phyloP scores from a whole-genome alignment of 2,329 filamentous ascomycete species.

The Penicillium sp. region DNA sequence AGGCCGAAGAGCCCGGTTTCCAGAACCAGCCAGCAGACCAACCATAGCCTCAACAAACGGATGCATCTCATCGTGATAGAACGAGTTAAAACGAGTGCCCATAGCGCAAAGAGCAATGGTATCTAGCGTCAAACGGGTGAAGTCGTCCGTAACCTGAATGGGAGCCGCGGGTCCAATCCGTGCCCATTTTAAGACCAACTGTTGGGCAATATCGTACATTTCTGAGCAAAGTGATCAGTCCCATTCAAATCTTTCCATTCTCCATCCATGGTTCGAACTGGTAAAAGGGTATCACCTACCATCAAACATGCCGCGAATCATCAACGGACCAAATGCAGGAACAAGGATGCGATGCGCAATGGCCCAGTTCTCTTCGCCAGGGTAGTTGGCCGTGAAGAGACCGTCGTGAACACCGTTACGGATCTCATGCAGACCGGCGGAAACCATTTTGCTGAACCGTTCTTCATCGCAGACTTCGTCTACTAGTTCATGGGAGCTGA shows the following conservation, averaged over 20 bases:
- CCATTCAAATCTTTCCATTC: neutral
- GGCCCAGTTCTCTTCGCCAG: slow-evolving; percentile 59
- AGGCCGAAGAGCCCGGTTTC: slow-evolving; percentile 51
- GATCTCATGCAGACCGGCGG: slow-evolving; percentile 54
- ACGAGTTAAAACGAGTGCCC: slow-evolving; percentile 72
- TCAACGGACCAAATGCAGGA: slow-evolving; percentile 49
- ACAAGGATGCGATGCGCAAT: slow-evolving; percentile 56
- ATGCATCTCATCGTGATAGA: slow-evolving; percentile 67
- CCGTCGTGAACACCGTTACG: slow-evolving; percentile 63
- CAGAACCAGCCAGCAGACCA: slow-evolving; percentile 59
- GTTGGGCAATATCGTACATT: slow-evolving; percentile 43
- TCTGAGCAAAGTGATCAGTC: slow-evolving; percentile 17
- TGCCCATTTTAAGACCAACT: slow-evolving; percentile 45
- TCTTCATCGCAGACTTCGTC: slow-evolving; percentile 66
- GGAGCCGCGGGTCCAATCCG: slow-evolving; percentile 53
- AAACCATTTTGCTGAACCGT: slow-evolving; percentile 61
- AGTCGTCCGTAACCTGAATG: slow-evolving; percentile 65
- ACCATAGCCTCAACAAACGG: slow-evolving; percentile 69
- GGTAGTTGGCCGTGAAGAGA: slow-evolving; percentile 59
- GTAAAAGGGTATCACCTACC: slow-evolving; percentile 19
- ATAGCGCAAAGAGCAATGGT: slow-evolving; percentile 70
- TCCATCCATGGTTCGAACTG: neutral
- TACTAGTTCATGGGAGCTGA: slow-evolving; percentile 55
- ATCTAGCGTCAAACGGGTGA: slow-evolving; percentile 71
- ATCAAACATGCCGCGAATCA: slow-evolving; percentile 46